phyloP scores from a whole-genome alignment of 208 protist genomes.

The Kentomonas sorsogonicus region DNA sequence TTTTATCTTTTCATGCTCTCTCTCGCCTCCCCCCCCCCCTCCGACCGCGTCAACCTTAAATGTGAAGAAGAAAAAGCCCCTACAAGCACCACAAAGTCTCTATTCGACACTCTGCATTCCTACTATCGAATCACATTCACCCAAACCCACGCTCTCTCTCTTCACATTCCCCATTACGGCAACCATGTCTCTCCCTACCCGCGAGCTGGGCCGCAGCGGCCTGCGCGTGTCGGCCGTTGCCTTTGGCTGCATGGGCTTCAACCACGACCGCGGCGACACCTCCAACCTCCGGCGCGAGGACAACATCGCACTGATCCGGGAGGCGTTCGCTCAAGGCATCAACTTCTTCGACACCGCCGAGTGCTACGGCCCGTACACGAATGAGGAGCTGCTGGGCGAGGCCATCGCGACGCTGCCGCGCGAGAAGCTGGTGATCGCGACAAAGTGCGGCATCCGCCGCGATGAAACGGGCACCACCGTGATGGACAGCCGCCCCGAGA shows the following conservation, averaged over 20 bases:
- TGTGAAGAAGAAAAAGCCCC: too few species aligned
- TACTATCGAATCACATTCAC: too few species aligned
- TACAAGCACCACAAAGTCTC: too few species aligned
- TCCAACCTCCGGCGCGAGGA: slow-evolving; percentile 12
- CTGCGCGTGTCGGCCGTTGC: slow-evolving; percentile 23
- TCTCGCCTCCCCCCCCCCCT: too few species aligned
- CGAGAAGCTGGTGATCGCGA: slow-evolving; percentile 24
- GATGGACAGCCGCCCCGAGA: slow-evolving; percentile 19
- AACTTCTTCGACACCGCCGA: slow-evolving; percentile 41
- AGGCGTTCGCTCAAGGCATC: slow-evolving; percentile 20
- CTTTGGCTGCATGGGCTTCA: slow-evolving; percentile 36
- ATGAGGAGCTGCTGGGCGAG: slow-evolving; percentile 27
- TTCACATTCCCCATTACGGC: too few species aligned
- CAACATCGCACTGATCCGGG: slow-evolving; percentile 21
- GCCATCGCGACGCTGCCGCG: slow-evolving; percentile 18
- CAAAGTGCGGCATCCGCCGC: slow-evolving; percentile 27
- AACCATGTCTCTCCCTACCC: too few species aligned
- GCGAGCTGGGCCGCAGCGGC: slow-evolving; percentile 21
- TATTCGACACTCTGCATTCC: too few species aligned
- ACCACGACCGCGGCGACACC: slow-evolving; percentile 14
- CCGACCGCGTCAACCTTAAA: too few species aligned
- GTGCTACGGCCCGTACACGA: slow-evolving; percentile 28
- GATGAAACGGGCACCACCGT: neutral
- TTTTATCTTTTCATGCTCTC: too few species aligned
- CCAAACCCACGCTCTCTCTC: too few species aligned